A percentile compares a stretch with the other conserved stretches of the same genome.
phyloP scores from a whole-genome alignment of 257 asterid species.

The Solanum ahanhuiri region DNA sequence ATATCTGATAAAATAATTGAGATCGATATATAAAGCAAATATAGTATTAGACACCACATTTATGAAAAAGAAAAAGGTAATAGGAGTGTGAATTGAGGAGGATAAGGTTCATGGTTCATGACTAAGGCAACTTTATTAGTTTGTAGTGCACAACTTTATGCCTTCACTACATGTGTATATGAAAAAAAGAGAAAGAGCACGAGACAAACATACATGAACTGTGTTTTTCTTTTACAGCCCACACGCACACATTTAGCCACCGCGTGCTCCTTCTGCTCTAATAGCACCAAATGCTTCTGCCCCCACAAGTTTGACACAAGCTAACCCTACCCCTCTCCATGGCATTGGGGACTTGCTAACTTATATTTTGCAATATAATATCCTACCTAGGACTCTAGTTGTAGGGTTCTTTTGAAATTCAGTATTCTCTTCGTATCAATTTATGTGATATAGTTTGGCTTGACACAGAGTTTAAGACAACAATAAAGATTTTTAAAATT shows the following conservation, averaged over 20 bases:
- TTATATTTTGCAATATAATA: background rate
- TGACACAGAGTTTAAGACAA: accelerated
- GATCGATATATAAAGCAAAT: background rate
- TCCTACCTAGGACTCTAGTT: background rate
- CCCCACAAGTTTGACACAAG: background rate
- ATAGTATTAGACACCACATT: background rate
- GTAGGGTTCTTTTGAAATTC: background rate
- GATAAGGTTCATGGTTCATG: background rate
- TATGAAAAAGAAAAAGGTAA: background rate
- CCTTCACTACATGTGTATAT: background rate
- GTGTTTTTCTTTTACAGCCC: constrained; percentile 11
- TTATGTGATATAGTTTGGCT: background rate
- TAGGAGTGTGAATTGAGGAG: background rate
- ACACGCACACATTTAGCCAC: constrained; percentile 20
- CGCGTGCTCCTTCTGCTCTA: constrained; percentile 13
- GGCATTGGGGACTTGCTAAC: background rate
- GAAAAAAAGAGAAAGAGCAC: constrained; percentile 3
- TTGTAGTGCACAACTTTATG: background rate
- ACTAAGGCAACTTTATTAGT: background rate
- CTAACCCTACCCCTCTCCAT: background rate
- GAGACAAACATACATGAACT: constrained; percentile 12
- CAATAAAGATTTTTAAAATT: too few relatives aligned
- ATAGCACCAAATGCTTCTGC: background rate
- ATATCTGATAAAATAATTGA: background rate
- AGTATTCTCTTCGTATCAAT: too few relatives aligned